Base-by-base conservation (phyloP, 495 filamentous ascomycete species). In the Xylaria grammica region DNA sequence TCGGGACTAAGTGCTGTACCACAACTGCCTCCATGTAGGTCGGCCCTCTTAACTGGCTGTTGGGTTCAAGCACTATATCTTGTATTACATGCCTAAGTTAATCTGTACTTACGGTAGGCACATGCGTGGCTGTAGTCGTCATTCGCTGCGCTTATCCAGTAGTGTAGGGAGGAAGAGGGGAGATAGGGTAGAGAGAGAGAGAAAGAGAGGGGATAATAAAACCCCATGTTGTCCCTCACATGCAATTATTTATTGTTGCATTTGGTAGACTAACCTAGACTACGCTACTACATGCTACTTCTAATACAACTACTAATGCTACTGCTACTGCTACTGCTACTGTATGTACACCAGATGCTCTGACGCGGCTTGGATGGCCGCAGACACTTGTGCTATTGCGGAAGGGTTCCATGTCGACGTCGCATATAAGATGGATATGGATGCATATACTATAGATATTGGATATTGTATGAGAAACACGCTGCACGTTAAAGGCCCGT, bases 141-240 rank as follows among this genome's bases (percentile, higher is more conserved):
- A 48, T 59, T 59, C 40, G 56, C 42, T 59, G 29, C 29, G 42
- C 29, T 59, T 48, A 24, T 2, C 44, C 40, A 15, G 13, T 15
- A 10, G 40, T 6, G 40, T 6, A 42, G 40, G 7, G 40, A 17
- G 8, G 6, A 17, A 17, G 40, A 17, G 17, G 4, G 32, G 11
- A 36, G 4, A 36, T 5, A 36, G 11, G 32, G 11, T 5, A 5
- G 32, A 36, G 11, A 5, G 32, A 36, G 11, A 5, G 32, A 17
- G 17, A 3, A 15, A 17, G 5, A 3, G 40, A 17, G 8, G 8
- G 7, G 11, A 42, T 42, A 15, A 42, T 17, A 42, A 42, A 15
- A 42, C 8, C 40, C 40, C 15, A 17, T 36, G 11, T 36, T 42
- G 40, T 15, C 40, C 17, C 40, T n/a, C n/a, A n/a, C n/a, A n/a